These are phyloP conservation scores for Termitomyces sp. DNA, from an alignment of 768 basidiomycete genomes.

Conservation along the genomic window DNA sequence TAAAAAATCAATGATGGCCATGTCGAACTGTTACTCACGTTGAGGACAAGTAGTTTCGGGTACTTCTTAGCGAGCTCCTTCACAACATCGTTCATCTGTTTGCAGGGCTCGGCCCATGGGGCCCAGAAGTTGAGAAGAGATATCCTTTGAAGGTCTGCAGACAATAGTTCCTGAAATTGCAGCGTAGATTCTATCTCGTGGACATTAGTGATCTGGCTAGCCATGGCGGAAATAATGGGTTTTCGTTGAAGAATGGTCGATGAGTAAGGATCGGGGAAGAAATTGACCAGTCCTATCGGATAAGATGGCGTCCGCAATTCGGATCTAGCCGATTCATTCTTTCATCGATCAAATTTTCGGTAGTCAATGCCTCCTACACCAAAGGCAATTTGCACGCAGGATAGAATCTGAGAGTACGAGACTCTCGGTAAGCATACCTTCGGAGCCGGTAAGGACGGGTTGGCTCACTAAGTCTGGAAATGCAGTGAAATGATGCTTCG, in stretches of 20 bases:
- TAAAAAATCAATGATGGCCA: neutral
- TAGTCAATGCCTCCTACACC: too few species aligned
- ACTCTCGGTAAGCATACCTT: neutral
- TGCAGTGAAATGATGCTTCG: neutral
- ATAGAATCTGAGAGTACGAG: neutral
- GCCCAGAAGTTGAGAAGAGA: slow-evolving; percentile 96
- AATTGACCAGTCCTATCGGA: slow-evolving; percentile 9
- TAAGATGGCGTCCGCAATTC: slow-evolving; percentile 22
- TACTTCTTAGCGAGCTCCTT: slow-evolving; percentile 73
- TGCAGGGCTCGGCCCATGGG: slow-evolving; percentile 88
- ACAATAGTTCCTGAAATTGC: slow-evolving; percentile 75
- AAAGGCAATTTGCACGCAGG: too few species aligned
- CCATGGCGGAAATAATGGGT: neutral
- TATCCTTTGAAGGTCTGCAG: slow-evolving; percentile 72
- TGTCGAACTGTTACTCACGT: slow-evolving; percentile 42
- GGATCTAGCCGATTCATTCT: slow-evolving; percentile 19
- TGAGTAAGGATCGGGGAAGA: slow-evolving; percentile 13
- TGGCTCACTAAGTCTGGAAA: neutral
- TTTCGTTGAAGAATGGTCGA: slow-evolving; percentile 7
- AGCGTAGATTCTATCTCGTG: slow-evolving; percentile 55
- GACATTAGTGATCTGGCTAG: slow-evolving; percentile 25
- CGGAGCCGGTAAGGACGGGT: neutral
- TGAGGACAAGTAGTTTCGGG: slow-evolving; percentile 65
- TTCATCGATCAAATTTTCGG: neutral
- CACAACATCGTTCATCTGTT: slow-evolving; percentile 82